Conservation (phyloP, 2,329 filamentous ascomycete genomes). For the Cladophialophora chaetospira region DNA sequence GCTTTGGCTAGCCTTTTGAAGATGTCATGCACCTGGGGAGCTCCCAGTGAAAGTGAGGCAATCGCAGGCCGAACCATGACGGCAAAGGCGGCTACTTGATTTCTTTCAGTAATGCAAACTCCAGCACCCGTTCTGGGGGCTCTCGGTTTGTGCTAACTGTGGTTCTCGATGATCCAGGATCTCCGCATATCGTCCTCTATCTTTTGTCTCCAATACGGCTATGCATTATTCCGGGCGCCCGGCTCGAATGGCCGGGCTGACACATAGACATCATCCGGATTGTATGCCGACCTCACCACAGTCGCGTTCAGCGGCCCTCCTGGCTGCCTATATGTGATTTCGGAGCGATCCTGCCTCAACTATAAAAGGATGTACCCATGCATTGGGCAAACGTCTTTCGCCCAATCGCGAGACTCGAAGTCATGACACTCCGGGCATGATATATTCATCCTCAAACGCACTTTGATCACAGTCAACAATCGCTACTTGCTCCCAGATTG, state of each 20-base stretch:
- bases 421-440: not conserved
- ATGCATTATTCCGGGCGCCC: not conserved
- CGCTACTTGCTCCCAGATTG: not conserved
- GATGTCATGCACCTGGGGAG: constrained; percentile 8
- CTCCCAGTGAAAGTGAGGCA: constrained; percentile 12
- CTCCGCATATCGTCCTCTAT: not conserved
- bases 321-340: no score
- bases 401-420: not conserved
- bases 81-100: not conserved
- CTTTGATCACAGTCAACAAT: not conserved
- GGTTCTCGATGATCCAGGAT: not conserved
- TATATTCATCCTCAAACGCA: not conserved
- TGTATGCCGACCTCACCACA: not conserved
- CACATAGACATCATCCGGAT: not conserved
- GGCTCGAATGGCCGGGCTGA: not conserved
- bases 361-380: not conserved
- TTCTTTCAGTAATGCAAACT: not conserved
- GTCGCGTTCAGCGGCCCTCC: not conserved
- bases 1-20: not conserved
- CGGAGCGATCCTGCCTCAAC: no score
- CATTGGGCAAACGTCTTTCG: not conserved
- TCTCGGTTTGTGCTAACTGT: not conserved
- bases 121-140: not conserved
- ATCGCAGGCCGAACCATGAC: constrained; percentile 7
- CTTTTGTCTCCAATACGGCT: not conserved